Base-by-base conservation (phyloP, 1,284 basidiomycete species). In the Cryptococcus neoformans region DNA sequence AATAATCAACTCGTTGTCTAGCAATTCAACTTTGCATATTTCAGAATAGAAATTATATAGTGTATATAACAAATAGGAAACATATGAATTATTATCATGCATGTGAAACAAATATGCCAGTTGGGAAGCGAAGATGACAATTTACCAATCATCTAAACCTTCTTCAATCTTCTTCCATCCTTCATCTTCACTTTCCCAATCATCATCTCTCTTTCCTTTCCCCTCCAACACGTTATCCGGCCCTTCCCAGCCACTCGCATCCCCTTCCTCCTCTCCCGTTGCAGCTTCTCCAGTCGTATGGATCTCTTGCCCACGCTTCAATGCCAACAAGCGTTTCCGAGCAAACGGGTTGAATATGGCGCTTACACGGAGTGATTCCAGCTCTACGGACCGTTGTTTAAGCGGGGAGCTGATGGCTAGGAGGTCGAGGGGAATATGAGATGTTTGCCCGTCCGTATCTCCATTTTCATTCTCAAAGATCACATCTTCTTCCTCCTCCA, bases 281-380 rank as follows among this genome's bases (percentile, higher is more conserved):
- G 45, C 52, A 6, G 51, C 61, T 54, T 69, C 65, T 10, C 72
- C 72, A 2, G 58, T 45, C 2, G 63, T 61, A 34, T 49, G 60
- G 28, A 73, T 64, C 12, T 76, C 71, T 52, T 76, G 74, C 9
- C 74, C 74, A 38, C 59, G 51, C 36, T 59, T 53, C 8, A 62
- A 14, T 0, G 72, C 71, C 12, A 62, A 58, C 39, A 76, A 55
- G 17, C 51, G 47, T 3, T 57, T 51, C 0, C 69, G 70, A 14
- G 64, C 66, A 3, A 50, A 47, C 0, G 71, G 68, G 54, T 72
- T 65, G 53, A 76, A 73, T 5, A 76, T 64, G 1, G 72, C 71
- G 54, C 67, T 65, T 7, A 68, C 66, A 14, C 68, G 65, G 11
- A 76, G 57, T n/a, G 66, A 64, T 6, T 66, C 64, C 14, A 69